Conservation (phyloP, 2,329 filamentous ascomycete genomes). For the Tothia fuscella region DNA sequence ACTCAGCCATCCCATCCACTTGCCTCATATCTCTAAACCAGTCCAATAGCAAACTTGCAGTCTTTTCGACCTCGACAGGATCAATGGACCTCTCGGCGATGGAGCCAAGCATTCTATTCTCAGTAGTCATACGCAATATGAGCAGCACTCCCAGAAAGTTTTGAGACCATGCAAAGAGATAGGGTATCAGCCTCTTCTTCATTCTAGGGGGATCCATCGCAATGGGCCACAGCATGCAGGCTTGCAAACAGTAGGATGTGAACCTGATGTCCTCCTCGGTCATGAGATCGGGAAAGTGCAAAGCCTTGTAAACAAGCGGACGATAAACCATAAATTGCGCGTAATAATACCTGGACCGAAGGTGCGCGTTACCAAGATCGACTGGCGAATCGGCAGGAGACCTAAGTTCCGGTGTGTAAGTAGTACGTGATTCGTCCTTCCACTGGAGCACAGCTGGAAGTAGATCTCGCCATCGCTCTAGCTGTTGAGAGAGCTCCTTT, state of each 20-base stretch:
- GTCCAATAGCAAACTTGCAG: conserved; percentile 42
- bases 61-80: conserved; percentile 36
- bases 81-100: conserved; percentile 40
- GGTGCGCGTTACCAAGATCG: conserved; percentile 13
- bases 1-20: conserved; percentile 42
- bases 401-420: no score
- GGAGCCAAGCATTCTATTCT: conserved; percentile 34
- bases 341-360: conserved; percentile 16
- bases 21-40: conserved; percentile 48
- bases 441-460: conserved; percentile 45
- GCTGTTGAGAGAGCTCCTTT: conserved; percentile 40
- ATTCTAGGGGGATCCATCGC: conserved; percentile 44
- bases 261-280: conserved; percentile 42
- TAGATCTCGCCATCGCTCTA: conserved; percentile 46
- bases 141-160: conserved; percentile 48
- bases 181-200: conserved; percentile 47
- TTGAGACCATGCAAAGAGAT: conserved; percentile 50
- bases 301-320: conserved; percentile 15
- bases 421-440: conserved; percentile 40
- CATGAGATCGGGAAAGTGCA: conserved; percentile 40
- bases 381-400: background rate
- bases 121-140: conserved; percentile 42
- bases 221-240: conserved; percentile 49
- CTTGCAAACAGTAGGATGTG: conserved; percentile 44
- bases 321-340: conserved; percentile 14